A percentile compares a stretch with the other conserved stretches of the same genome.
Conservation (phyloP, 495 filamentous ascomycete species). For the Neurospora sp. region DNA sequence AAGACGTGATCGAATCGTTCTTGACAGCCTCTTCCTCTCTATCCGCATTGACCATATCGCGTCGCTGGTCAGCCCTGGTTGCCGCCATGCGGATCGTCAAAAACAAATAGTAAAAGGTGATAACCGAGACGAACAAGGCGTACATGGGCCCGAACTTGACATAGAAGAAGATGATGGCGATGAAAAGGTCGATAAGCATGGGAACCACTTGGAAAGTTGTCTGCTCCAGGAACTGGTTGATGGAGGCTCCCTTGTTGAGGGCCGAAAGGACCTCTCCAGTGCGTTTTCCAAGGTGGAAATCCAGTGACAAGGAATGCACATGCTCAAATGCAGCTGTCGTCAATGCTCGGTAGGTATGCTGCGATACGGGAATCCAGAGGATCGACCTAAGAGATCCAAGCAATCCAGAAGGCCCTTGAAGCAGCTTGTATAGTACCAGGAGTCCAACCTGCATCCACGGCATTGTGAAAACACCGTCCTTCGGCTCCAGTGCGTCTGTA, state of each 20-base stretch:
- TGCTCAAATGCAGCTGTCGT: conserved; percentile 95
- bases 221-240: conserved; percentile 94
- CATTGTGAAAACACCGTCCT: conserved; percentile 3
- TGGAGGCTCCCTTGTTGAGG: conserved; percentile 87
- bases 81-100: conserved; percentile 92
- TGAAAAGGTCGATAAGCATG: conserved; percentile 81
- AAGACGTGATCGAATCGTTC: conserved; percentile 95
- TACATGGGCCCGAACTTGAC: conserved; percentile 76
- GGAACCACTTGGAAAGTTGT: conserved; percentile 91
- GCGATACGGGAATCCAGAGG: conserved; percentile 90
- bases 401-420: conserved; percentile 81
- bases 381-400: conserved; percentile 71
- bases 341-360: conserved; percentile 91
- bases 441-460: conserved; percentile 50
- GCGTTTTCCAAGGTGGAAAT: conserved; percentile 94
- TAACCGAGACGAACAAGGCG: conserved; percentile 78
- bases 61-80: conserved; percentile 78
- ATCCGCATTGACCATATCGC: conserved; percentile 88
- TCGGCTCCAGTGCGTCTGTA: conserved; percentile 49
- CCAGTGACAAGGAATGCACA: conserved; percentile 85
- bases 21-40: conserved; percentile 95
- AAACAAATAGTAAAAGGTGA: conserved; percentile 95
- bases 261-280: conserved; percentile 94
- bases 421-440: conserved; percentile 70
- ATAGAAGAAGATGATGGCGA: conserved; percentile 82